Base-by-base conservation (phyloP, 768 basidiomycete species). In the Amanita jacksonii region DNA sequence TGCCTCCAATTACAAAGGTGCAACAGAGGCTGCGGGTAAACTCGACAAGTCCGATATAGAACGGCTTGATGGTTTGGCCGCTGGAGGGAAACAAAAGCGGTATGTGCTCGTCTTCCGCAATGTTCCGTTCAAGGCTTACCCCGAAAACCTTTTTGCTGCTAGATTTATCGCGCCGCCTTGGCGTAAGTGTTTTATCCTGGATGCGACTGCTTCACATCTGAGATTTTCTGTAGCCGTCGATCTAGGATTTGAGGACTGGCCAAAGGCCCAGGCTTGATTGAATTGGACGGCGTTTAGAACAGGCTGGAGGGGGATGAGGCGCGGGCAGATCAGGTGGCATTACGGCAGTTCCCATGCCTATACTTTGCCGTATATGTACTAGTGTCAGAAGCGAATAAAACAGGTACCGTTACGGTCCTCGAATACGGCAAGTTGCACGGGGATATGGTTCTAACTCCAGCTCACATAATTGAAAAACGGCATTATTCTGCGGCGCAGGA, bases 181-280 rank as follows among this genome's bases (percentile, higher is more conserved):
- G 81, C 80, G 80, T 81, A 60, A 53, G 77, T 73, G 30, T 33
- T 38, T 38, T 46, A n/a, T n/a, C 31, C 22, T 40, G 43, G 28
- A 41, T 18, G 12, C 8, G 8, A 22, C 4, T 19, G 8, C 8
- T 38, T 38, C 37, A 8, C 22, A 38, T 22, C 31, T 20, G 44
- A 23, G 27, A 37, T 35, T 20, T 5, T n/a, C 34, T 33, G 22
- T 49, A 79, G 77, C 76, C 38, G 64, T 82, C 43, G 77, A 81
- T 37, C 73, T 83, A 37, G 81, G 81, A 7, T 83, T 84, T 53
- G 79, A 79, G n/a, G 62, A 83, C 54, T 82, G 80, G 81, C 64
- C 64, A 25, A 55, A 58, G 35, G 38, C 52, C 25, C 47, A 28
- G 12, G 12, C 12, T 28, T 28, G 12, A 28, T n/a, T n/a, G n/a